Evolutionary conservation across 805 yeast species (phyloP), one percentile per base, ranked within the genome.

Genomic region (Teunomyces tritomae): DNA sequence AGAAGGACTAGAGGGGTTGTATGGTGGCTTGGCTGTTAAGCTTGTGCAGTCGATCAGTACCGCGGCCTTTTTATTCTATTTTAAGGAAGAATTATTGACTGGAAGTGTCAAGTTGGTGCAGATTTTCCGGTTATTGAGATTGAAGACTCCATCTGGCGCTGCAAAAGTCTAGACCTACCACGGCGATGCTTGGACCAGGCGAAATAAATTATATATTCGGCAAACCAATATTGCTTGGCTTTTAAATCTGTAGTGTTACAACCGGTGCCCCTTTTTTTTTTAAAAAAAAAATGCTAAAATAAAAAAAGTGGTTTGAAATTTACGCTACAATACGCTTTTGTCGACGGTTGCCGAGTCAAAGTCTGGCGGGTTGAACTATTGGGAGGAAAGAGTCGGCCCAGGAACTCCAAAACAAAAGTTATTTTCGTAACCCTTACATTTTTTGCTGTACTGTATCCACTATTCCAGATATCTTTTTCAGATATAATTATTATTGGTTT

Each of bases 31-130:
- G 51, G 71, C 79, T 46, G 82, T 90, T 46, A 91, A 91, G 68
- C 74, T 92, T 51, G 66, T 84, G 24, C 98, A 91, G 70, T 82
- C 91, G 50, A 89, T 92, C 41, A 64, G 85, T 49, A 89, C 96
- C 34, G 92, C 96, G 2, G 97, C 96, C 0, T 87, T 91, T 57
- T 74, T 91, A 59, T 91, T 91, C 63, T 87, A 84, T 67, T 89
- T 91, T 71, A 91, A 91, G 70, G 97, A 91, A 66, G 90, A 87
- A 65, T 78, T 90, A 55, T 82, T 86, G 49, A 61, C 73, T 2
- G 75, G 84, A 40, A 79, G 88, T 41, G 73, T 84, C 44, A 68
- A 67, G 47, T 52, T 85, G 45, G 75, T 87, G 49, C 76, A 71
- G 46, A 52, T 82, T 9, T 56, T 77, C 42, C 50, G 56, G 44